Base-by-base conservation (phyloP, 768 basidiomycete genomes). In the Rhodotorula graminis region DNA sequence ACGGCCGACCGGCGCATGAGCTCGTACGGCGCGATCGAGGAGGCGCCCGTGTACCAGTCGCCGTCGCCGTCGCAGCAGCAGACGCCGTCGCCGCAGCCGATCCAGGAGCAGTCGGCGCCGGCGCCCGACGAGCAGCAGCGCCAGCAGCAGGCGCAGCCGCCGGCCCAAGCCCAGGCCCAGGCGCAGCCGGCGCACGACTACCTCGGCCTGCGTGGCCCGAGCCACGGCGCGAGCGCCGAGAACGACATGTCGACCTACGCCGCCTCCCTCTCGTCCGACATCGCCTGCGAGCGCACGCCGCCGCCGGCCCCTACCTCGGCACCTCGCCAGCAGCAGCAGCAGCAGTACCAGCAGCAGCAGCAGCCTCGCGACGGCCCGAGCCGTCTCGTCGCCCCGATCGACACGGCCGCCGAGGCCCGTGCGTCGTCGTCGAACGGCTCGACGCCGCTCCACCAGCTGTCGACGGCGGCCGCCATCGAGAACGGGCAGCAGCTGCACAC, bases 191-290 rank as follows among this genome's bases (percentile, higher is more conserved):
- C 53, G 10, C n/a, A 2, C 14, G 53, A 70, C 69, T 64, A 69
- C 57, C 69, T 68, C 50, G 62, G 69, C 19, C 14, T 40, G n/a
- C 50, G 46, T 1, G 61, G 57, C 0, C 31, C 52, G 2, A 62
- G 65, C 23, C 63, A 64, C 37, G 37, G 40, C 37, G 40, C 40
- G 11, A 59, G 25, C 29, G 27, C 31, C 52, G 67, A 58, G 23
- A 29, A 29, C 14, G 67, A 68, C n/a, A 55, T 63, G 23, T 42
- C 49, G n/a, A 63, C 67, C 33, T 71, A 71, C 50, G 49, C 31
- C 9, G 63, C 58, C 4, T 74, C 46, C 70, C 66, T 71, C 64
- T 33, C 56, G 0, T 69, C 70, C 25, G 74, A 71, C 65, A 60
- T 70, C 23, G 55, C 73, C 14, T 60, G 67, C 8, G 70, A 71